Base-by-base conservation (phyloP, 2,329 filamentous ascomycete genomes). In the Penicillium occitanis region DNA sequence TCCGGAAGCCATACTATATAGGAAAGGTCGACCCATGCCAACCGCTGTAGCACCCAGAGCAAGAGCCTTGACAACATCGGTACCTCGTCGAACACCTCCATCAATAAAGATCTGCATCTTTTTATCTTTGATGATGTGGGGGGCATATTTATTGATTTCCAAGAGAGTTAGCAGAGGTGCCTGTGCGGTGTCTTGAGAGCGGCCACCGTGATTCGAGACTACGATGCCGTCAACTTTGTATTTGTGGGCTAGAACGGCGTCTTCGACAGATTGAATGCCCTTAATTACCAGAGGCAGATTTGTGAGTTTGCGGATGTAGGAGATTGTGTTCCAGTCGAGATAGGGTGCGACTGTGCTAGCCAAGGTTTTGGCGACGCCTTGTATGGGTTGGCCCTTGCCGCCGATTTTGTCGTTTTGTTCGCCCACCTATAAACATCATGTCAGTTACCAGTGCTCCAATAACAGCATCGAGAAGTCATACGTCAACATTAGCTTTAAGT, bases 21-120 rank as follows among this genome's bases (percentile, higher is more conserved):
- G 69, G 63, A 88, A 85, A 0, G 86, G 86, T 19, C 88, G 78
- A 0, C 88, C 89, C 10, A 91, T 77, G 0, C 88, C 88, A 0
- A 88, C 88, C 0, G 85, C 87, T 63, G 79, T 87, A 0, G 87
- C 88, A 0, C 89, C 89, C 0, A 91, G 77, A 62, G 87, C 88
- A 11, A 91, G 71, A 0, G 87, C 87, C 74, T 91, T 91, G 70
- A 91, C 82, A 2, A 91, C 85, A 71, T 91, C 88, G 0, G 87
- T 86, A 0, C 89, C 89, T 19, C 88, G 79, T n/a, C 83, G 81
- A 35, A 91, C 82, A 0, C 89, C 89, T 0, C 88, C 87, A 68
- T 91, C 88, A 3, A 91, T 78, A 62, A 84, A 86, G 0, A 91
- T 84, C 71, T 90, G 86, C 73, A 90, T 80, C 62, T 77, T 76